Evolutionary conservation across 768 basidiomycete species (phyloP), one percentile per base, ranked within the genome.

Genomic region (Panus rudis): DNA sequence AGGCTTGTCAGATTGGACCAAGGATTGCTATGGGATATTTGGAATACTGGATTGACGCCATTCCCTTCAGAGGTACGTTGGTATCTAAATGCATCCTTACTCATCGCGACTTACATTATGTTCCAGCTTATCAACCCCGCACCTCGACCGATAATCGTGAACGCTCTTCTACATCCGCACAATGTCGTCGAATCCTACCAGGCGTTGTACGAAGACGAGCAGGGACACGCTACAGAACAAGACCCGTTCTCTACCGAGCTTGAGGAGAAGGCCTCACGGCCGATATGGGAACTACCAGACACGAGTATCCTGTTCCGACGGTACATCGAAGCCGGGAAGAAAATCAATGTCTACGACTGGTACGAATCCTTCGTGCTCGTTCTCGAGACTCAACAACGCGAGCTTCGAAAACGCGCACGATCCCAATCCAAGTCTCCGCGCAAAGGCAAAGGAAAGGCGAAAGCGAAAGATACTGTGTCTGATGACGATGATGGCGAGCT

Each of bases 311-410:
- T 91, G 12, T 87, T 91, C 65, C 67, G 66, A 37, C 72, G 86
- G 17, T 92, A 89, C 62, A 68, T 81, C 32, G 81, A 89, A 53
- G 83, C 84, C 37, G 86, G 85, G 34, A 81, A 73, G 63, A 75
- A 84, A 76, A 78, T 92, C 61, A 92, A 92, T 55, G 73, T 89
- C 2, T 90, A 85, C 57, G 90, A 92, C 60, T 91, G 88, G 90
- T 90, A 79, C 54, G 80, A 86, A 51, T 75, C 82, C 19, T 92
- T 92, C 59, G 70, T 75, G 24, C 60, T 69, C 17, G 81, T 76
- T 24, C 61, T 91, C 41, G 85, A 87, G 57, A 64, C 63, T 1
- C 84, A 84, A 62, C 60, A 61, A 14, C 43, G 48, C 45, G 54
- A 54, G 8, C 41, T 55, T 40, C 43, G 48, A 19, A 45, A 52